These are phyloP conservation scores for Lyophyllum shimeji DNA, from an alignment of 768 basidiomycete species.

Conservation along the genomic window DNA sequence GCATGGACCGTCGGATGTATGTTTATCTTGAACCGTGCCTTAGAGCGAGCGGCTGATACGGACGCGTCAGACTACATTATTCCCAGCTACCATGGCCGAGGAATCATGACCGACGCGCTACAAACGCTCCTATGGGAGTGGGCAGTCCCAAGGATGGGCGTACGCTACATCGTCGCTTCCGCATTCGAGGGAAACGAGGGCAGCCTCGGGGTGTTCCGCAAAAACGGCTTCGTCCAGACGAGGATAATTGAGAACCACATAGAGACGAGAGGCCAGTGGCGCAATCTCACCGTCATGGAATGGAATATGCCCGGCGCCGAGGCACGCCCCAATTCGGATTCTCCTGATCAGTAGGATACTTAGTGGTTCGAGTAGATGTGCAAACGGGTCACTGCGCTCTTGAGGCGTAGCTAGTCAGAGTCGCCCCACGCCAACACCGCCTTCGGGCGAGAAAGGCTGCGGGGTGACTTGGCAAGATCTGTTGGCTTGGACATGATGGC, in stretches of 20 bases:
- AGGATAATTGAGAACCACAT: slow-evolving; percentile 38
- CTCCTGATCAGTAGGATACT: no score
- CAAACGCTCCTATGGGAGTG: slow-evolving; percentile 53
- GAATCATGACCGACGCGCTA: slow-evolving; percentile 74
- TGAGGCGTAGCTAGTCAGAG: no score
- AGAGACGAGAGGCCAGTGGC: slow-evolving; percentile 35
- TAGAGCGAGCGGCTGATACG: neutral
- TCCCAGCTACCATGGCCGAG: slow-evolving; percentile 60
- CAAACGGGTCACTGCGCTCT: no score
- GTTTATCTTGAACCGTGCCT: slow-evolving; percentile 13
- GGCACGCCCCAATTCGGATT: neutral
- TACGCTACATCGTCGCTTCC: slow-evolving; percentile 41
- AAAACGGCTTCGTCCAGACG: slow-evolving; percentile 54
- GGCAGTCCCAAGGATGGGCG: slow-evolving; percentile 66
- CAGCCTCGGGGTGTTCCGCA: slow-evolving; percentile 65
- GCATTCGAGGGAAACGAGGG: slow-evolving; percentile 55
- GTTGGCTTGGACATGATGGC: neutral
- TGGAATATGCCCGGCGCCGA: slow-evolving; percentile 21
- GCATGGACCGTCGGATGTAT: slow-evolving; percentile 64
- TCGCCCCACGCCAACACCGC: no score
- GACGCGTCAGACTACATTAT: slow-evolving; percentile 54
- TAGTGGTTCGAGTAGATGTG: no score
- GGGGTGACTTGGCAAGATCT: neutral
- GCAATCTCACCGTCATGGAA: slow-evolving; percentile 35
- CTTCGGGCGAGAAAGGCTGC: neutral